Evolutionary conservation across 306 rosid species (phyloP).

Genomic region (Trifolium fragiferum): DNA sequence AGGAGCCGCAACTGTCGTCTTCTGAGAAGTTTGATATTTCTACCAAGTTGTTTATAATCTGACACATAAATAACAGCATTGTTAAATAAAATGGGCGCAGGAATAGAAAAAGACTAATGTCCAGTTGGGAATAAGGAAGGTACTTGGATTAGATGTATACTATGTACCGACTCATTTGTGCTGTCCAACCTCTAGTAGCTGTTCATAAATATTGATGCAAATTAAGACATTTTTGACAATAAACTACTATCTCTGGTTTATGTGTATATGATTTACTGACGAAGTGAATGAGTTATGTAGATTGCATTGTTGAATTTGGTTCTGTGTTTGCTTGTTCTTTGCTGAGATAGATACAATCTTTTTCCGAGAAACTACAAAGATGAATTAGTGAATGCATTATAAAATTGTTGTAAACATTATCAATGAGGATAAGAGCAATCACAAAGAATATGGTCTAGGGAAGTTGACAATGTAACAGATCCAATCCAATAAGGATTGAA

Average conservation of each 20-base stretch:
- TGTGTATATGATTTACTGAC: not conserved
- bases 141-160: not conserved
- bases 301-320: not conserved
- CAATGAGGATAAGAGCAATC: not conserved
- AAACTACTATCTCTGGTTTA: not conserved
- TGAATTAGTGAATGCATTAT: not conserved
- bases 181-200: not conserved
- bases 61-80: not conserved
- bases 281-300: not conserved
- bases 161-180: not conserved
- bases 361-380: not conserved
- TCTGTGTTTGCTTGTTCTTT: not conserved
- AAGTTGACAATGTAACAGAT: not conserved
- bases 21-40: constrained; percentile 55
- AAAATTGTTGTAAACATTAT: not conserved
- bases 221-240: not conserved
- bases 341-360: not conserved
- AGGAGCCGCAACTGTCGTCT: constrained; percentile 66
- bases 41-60: constrained; percentile 42
- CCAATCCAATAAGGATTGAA: not conserved
- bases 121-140: not conserved
- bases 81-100: not conserved
- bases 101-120: not conserved
- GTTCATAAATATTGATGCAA: not conserved
- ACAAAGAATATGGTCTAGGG: not conserved